Evolutionary conservation across 1,139 yeast species (phyloP).

Genomic region (Candida smagusa): DNA sequence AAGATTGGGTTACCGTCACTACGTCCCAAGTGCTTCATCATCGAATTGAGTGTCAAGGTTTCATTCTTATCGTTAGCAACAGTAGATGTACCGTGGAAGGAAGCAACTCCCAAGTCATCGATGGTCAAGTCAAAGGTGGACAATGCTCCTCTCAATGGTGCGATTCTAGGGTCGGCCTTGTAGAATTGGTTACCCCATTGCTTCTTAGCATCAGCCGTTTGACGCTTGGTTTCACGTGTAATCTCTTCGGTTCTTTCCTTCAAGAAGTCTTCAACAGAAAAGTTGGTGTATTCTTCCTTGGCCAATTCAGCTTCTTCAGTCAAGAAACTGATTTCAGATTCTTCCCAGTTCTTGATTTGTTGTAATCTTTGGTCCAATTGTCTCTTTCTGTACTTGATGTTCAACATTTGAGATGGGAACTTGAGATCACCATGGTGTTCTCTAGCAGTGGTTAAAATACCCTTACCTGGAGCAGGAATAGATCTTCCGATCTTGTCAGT

Average conservation of each 20-base stretch:
- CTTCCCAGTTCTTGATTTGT: constrained; percentile 85
- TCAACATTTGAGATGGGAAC: constrained; percentile 77
- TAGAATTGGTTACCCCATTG: constrained; percentile 97
- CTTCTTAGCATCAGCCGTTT: constrained; percentile 82
- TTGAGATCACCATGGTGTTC: constrained; percentile 84
- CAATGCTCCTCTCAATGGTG: constrained; percentile 95
- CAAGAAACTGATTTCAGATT: constrained; percentile 63
- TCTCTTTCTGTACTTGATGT: constrained; percentile 90
- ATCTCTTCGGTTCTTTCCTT: constrained; percentile 87
- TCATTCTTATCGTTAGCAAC: constrained; percentile 98
- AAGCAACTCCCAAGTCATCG: constrained; percentile 94
- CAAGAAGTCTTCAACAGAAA: constrained; percentile 54
- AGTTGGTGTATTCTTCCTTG: constrained; percentile 60
- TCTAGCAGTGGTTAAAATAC: constrained; percentile 96
- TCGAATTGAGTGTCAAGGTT: constrained; percentile 81
- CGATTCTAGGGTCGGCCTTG: constrained; percentile 86
- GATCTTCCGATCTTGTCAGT: constrained; percentile 98
- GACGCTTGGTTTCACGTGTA: constrained; percentile 79
- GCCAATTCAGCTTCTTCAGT: constrained; percentile 51
- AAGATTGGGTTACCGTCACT: constrained; percentile 95
- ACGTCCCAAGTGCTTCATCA: constrained; percentile 96
- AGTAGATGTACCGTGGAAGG: constrained; percentile 99
- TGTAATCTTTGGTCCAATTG: constrained; percentile 77
- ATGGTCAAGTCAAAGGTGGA: constrained; percentile 90
- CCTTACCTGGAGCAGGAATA: constrained; percentile 99